phyloP scores from a whole-genome alignment of 2,329 filamentous ascomycete species.

The Scytalidium lignicola region DNA sequence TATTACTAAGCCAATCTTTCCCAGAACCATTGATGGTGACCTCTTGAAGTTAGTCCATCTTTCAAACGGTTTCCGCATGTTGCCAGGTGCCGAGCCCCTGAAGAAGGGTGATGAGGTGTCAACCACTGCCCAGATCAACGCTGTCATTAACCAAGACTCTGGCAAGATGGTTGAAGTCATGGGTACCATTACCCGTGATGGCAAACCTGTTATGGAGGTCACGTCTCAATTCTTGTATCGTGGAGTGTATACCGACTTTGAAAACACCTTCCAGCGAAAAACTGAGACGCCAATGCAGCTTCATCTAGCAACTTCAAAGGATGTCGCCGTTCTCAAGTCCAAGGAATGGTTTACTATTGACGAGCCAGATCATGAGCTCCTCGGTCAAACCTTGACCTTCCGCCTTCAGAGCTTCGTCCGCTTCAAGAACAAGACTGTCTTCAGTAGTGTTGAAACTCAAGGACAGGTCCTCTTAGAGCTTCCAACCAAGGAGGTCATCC shows the following conservation, averaged over 20 bases:
- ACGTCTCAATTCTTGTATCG: conserved; percentile 98
- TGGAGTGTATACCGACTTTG: conserved; percentile 84
- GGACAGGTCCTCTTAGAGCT: conserved; percentile 92
- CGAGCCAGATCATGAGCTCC: conserved; percentile 78
- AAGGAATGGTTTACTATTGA: conserved; percentile 97
- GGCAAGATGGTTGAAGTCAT: conserved; percentile 99
- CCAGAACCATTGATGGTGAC: conserved; percentile 91
- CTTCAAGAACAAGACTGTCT: conserved; percentile 92
- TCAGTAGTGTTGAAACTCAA: conserved; percentile 84
- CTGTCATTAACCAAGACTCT: conserved; percentile 95
- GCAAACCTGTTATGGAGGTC: conserved; percentile 90
- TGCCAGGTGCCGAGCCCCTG: conserved; percentile 87
- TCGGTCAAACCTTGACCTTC: conserved; percentile 93
- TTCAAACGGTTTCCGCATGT: conserved; percentile 97
- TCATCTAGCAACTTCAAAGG: conserved; percentile 79
- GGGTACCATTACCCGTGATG: conserved; percentile 84
- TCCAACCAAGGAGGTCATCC: conserved; percentile 93
- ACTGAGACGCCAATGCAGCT: conserved; percentile 92
- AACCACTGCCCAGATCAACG: conserved; percentile 93
- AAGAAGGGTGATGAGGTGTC: conserved; percentile 93
- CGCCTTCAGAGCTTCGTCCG: conserved; percentile 85
- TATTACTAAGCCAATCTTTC: conserved; percentile 99
- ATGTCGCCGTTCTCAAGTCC: conserved; percentile 87
- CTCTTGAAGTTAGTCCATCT: conserved; percentile 93
- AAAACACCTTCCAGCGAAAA: conserved; percentile 99